Conservation (phyloP, 805 yeast species). For the Yarrowia bubula region DNA sequence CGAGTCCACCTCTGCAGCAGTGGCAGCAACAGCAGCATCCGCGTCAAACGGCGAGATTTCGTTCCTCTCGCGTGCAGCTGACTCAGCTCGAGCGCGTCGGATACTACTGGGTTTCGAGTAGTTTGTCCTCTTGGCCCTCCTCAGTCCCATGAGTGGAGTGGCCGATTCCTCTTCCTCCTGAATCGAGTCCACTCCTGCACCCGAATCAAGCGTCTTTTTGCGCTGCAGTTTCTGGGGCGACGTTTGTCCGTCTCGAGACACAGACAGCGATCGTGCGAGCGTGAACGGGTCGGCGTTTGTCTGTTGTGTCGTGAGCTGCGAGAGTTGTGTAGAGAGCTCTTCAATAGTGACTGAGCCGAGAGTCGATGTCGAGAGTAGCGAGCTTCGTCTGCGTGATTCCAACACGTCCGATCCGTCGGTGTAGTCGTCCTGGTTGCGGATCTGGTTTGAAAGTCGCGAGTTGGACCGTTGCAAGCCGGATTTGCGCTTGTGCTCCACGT, state of each 20-base stretch:
- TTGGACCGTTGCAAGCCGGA: constrained; percentile 29
- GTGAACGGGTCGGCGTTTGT: constrained; percentile 78
- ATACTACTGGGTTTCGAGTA: constrained; percentile 10
- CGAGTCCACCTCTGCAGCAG: background rate
- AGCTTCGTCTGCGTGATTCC: constrained; percentile 32
- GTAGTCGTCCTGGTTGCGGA: constrained; percentile 38
- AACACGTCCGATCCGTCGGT: constrained; percentile 39
- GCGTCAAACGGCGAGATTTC: background rate
- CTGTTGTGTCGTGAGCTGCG: constrained; percentile 73
- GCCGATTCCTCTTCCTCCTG: constrained; percentile 21
- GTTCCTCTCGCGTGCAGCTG: background rate
- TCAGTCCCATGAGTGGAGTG: constrained; percentile 6
- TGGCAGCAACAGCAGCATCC: too few relatives aligned
- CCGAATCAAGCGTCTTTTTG: constrained; percentile 6
- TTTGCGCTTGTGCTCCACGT: constrained; percentile 6
- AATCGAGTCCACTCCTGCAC: background rate
- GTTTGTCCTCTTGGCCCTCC: constrained; percentile 7
- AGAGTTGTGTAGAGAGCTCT: constrained; percentile 46
- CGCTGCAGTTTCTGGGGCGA: constrained; percentile 10
- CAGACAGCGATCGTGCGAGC: constrained; percentile 71
- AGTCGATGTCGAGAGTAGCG: constrained; percentile 27
- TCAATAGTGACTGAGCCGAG: constrained; percentile 30
- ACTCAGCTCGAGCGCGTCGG: constrained; percentile 10
- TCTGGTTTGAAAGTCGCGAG: constrained; percentile 40
- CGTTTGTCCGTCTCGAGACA: background rate